phyloP scores from a whole-genome alignment of 495 filamentous ascomycete species.

The Tricharina praecox region DNA sequence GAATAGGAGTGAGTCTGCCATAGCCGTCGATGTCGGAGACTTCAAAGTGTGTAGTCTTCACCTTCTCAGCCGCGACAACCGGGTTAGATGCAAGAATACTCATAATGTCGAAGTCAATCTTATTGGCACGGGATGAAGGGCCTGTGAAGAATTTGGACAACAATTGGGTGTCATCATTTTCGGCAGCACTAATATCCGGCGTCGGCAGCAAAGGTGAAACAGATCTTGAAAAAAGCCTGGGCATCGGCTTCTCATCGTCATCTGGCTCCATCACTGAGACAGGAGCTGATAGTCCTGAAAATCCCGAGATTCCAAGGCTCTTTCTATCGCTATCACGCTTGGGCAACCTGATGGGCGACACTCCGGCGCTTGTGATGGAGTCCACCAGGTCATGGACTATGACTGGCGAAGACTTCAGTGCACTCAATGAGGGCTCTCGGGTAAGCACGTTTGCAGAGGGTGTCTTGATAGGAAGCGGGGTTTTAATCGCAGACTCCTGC shows the following conservation, averaged over 20 bases:
- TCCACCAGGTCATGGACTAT: not conserved
- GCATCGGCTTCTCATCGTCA: slow-evolving; percentile 8
- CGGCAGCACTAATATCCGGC: not conserved
- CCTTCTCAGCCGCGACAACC: slow-evolving; percentile 27
- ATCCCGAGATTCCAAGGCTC: not conserved
- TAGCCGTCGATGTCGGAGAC: slow-evolving; percentile 61
- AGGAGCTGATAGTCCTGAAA: not conserved
- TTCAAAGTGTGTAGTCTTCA: slow-evolving; percentile 50
- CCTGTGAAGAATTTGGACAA: slow-evolving; percentile 51
- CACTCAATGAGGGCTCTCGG: not conserved
- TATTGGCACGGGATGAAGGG: slow-evolving; percentile 31
- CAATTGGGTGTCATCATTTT: slow-evolving; percentile 7
- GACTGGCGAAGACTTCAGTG: not conserved
- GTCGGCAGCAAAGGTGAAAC: not conserved
- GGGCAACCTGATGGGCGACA: not conserved
- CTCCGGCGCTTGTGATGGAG: too few species aligned
- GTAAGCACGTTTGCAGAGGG: not conserved
- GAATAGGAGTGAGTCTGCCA: slow-evolving; percentile 59
- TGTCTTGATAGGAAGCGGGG: not conserved
- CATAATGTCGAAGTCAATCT: slow-evolving; percentile 49
- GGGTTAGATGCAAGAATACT: slow-evolving; percentile 39
- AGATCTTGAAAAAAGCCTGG: slow-evolving; percentile 1
- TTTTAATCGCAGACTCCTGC: not conserved
- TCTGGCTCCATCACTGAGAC: not conserved
- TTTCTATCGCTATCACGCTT: not conserved